A percentile compares a stretch with the other conserved stretches of the same genome.
Evolutionary conservation across 2,329 filamentous ascomycete species (phyloP).

Genomic region (Aschersonia sp.): DNA sequence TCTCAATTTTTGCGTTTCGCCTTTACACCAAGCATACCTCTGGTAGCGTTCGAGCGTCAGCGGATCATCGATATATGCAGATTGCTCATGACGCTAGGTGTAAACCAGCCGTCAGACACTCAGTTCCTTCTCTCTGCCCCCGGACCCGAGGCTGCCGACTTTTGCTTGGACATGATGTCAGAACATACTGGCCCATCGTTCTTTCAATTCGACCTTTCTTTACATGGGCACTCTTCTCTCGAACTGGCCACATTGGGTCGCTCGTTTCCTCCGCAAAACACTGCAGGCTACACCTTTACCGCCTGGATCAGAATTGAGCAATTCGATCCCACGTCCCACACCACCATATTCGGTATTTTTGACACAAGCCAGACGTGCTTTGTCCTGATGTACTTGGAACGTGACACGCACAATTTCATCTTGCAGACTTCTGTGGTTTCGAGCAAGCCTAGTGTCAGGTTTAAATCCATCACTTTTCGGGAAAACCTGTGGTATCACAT

Average conservation of each 20-base stretch:
- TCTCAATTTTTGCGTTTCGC: slow-evolving; percentile 50
- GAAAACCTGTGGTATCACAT: slow-evolving; percentile 85
- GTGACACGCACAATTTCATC: slow-evolving; percentile 86
- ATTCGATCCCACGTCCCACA: slow-evolving; percentile 76
- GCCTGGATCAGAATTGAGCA: slow-evolving; percentile 81
- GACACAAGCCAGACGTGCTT: slow-evolving; percentile 89
- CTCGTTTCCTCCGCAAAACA: slow-evolving; percentile 66
- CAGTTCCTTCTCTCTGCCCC: slow-evolving; percentile 51
- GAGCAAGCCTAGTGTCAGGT: slow-evolving; percentile 76
- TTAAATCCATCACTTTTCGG: slow-evolving; percentile 69
- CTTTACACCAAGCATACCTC: slow-evolving; percentile 35
- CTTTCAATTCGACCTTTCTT: slow-evolving; percentile 86
- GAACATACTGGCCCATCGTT: slow-evolving; percentile 66
- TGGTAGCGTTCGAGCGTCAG: slow-evolving; percentile 40
- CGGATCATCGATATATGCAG: slow-evolving; percentile 54
- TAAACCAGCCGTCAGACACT: slow-evolving; percentile 70
- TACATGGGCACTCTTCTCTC: slow-evolving; percentile 77
- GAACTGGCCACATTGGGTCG: slow-evolving; percentile 79
- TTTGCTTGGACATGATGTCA: slow-evolving; percentile 59
- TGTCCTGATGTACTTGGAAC: slow-evolving; percentile 83
- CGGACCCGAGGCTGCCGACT: slow-evolving; percentile 44
- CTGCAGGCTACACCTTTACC: slow-evolving; percentile 78
- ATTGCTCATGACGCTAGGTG: slow-evolving; percentile 57
- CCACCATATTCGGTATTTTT: slow-evolving; percentile 90
- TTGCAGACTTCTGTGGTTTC: slow-evolving; percentile 89